A percentile compares a stretch with the other conserved stretches of the same genome.
Conservation (phyloP, 1,139 yeast genomes). For the Sugiyamaella novakii region DNA sequence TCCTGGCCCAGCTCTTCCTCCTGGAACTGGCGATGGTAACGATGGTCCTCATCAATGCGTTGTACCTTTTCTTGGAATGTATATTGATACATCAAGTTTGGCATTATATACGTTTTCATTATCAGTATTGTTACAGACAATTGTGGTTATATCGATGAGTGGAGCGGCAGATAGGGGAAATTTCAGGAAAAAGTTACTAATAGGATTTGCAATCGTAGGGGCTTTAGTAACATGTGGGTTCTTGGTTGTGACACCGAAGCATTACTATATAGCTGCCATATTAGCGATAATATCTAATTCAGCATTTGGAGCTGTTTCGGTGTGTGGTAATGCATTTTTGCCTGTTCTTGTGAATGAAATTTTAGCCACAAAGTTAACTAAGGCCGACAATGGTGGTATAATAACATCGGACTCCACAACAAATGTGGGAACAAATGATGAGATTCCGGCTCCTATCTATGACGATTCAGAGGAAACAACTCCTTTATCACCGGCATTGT, state of each 20-base stretch:
- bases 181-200: slow-evolving; percentile 54
- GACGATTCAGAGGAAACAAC: slow-evolving; percentile 13
- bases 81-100: slow-evolving; percentile 66
- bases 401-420: neutral
- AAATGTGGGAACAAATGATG: neutral
- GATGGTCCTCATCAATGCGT: slow-evolving; percentile 43
- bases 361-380: neutral
- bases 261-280: slow-evolving; percentile 57
- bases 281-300: slow-evolving; percentile 62
- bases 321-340: slow-evolving; percentile 71
- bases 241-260: slow-evolving; percentile 46
- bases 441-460: slow-evolving; percentile 2
- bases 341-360: slow-evolving; percentile 54
- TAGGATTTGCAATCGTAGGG: slow-evolving; percentile 59
- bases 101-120: slow-evolving; percentile 69
- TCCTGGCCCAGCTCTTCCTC: slow-evolving; percentile 25
- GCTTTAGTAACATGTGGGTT: slow-evolving; percentile 53
- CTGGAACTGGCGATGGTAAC: slow-evolving; percentile 20
- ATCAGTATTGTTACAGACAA: slow-evolving; percentile 63
- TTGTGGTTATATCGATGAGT: slow-evolving; percentile 65
- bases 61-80: slow-evolving; percentile 51
- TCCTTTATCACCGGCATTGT: neutral
- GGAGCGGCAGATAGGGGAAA: slow-evolving; percentile 64
- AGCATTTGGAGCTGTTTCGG: slow-evolving; percentile 72
- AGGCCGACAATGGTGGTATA: slow-evolving; percentile 20